Conservation (phyloP, 768 basidiomycete genomes). For the Suillus subluteus region DNA sequence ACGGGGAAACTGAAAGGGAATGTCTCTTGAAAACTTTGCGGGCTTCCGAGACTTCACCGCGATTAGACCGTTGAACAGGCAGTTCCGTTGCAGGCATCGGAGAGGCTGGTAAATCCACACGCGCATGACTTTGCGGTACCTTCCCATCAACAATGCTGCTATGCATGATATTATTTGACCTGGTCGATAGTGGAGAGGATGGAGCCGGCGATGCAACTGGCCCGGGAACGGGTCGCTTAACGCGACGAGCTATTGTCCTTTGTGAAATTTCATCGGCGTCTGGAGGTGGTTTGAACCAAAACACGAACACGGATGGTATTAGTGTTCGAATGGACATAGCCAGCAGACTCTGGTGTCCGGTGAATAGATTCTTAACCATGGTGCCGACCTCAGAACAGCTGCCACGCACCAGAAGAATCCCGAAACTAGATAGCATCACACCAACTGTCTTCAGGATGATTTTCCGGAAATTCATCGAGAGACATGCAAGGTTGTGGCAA, state of each 20-base stretch:
- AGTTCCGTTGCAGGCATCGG: background rate
- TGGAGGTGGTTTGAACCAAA: background rate
- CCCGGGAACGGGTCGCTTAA: background rate
- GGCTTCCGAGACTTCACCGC: background rate
- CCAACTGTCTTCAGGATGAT: background rate
- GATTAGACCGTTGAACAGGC: background rate
- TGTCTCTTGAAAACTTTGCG: background rate
- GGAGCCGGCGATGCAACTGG: background rate
- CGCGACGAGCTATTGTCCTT: background rate
- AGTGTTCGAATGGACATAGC: constrained; percentile 1
- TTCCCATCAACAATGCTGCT: background rate
- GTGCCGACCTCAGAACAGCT: background rate
- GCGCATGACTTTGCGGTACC: background rate
- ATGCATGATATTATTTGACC: background rate
- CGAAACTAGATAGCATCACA: background rate
- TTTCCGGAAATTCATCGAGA: background rate
- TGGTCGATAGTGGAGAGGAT: background rate
- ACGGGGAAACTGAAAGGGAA: no score
- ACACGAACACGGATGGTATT: background rate
- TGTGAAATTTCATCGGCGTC: no score
- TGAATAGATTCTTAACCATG: background rate
- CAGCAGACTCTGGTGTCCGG: constrained; percentile 1
- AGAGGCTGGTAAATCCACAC: background rate
- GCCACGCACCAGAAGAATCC: background rate
- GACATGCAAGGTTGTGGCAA: background rate